These are phyloP conservation scores for Mycosarcoma mackinlayi DNA, from an alignment of 1,284 basidiomycete species.

Conservation along the genomic window DNA sequence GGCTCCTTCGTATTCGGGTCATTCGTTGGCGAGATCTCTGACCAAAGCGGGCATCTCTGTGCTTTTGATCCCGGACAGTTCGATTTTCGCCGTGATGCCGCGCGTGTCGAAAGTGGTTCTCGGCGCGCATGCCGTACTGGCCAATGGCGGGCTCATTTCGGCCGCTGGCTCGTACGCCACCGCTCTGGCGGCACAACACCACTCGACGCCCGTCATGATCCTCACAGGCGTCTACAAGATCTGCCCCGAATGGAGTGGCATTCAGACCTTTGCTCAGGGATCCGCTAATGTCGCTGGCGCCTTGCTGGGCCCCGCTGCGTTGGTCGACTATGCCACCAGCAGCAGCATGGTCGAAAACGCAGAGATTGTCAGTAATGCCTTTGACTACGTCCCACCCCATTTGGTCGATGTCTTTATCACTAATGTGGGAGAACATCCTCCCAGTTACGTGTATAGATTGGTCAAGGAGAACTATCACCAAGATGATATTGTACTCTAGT, in stretches of 20 bases:
- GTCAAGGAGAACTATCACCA: slow-evolving; percentile 66
- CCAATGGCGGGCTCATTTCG: slow-evolving; percentile 94
- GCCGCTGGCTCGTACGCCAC: slow-evolving; percentile 85
- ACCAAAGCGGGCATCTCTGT: slow-evolving; percentile 87
- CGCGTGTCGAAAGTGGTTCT: slow-evolving; percentile 95
- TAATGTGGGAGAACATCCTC: slow-evolving; percentile 74
- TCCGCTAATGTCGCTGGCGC: slow-evolving; percentile 11
- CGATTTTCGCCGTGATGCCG: slow-evolving; percentile 94
- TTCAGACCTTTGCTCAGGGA: slow-evolving; percentile 29
- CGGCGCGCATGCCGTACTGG: slow-evolving; percentile 90
- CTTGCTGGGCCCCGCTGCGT: slow-evolving; percentile 68
- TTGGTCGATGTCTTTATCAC: slow-evolving; percentile 93
- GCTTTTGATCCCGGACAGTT: slow-evolving; percentile 93
- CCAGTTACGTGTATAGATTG: slow-evolving; percentile 67
- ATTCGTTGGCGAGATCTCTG: slow-evolving; percentile 77
- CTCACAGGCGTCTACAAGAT: slow-evolving; percentile 96
- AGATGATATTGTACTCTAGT: slow-evolving; percentile 52
- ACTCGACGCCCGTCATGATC: slow-evolving; percentile 92
- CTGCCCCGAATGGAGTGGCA: slow-evolving; percentile 88
- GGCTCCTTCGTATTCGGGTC: slow-evolving; percentile 89
- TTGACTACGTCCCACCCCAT: slow-evolving; percentile 92
- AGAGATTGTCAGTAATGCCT: slow-evolving; percentile 90
- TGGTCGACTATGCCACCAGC: slow-evolving; percentile 69
- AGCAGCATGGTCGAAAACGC: slow-evolving; percentile 79
- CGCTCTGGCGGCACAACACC: slow-evolving; percentile 87